A percentile compares a stretch with the other conserved stretches of the same genome.
phyloP scores from a whole-genome alignment of 257 asterid species.

The Ilex asprella region DNA sequence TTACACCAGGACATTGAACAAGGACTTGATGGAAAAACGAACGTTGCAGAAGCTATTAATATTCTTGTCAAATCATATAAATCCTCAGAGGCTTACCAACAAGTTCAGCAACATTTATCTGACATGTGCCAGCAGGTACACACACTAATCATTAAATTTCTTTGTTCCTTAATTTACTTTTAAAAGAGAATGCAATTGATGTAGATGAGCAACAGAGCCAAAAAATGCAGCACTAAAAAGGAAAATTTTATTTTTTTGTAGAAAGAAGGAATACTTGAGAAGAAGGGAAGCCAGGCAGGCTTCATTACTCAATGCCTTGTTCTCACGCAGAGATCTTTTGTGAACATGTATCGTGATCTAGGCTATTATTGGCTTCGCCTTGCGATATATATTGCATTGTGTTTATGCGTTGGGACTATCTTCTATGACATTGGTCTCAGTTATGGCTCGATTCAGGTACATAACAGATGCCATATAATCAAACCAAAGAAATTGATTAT shows the following conservation, averaged over 20 bases:
- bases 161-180: too few relatives aligned
- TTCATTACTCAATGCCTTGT: conserved; percentile 33
- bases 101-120: conserved; percentile 23
- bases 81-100: conserved; percentile 28
- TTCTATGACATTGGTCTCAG: conserved; percentile 32
- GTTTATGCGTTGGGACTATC: conserved; percentile 47
- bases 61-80: conserved; percentile 38
- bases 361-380: conserved; percentile 69
- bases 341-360: conserved; percentile 53
- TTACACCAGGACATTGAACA: conserved; percentile 43
- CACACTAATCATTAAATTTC: background rate
- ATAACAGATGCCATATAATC: background rate
- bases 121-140: conserved; percentile 30
- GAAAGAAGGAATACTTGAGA: conserved; percentile 31
- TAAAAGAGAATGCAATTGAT: too few relatives aligned
- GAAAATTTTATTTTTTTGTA: background rate
- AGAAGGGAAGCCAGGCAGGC: conserved; percentile 22
- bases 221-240: too few relatives aligned
- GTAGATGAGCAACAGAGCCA: too few relatives aligned
- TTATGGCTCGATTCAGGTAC: conserved; percentile 50
- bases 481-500: too few relatives aligned
- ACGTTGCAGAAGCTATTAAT: conserved; percentile 33
- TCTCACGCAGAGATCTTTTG: conserved; percentile 43
- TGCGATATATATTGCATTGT: conserved; percentile 37
- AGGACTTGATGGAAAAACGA: conserved; percentile 28